Conservation (phyloP, 179 eudicot species). For the Silene noctiflora region DNA sequence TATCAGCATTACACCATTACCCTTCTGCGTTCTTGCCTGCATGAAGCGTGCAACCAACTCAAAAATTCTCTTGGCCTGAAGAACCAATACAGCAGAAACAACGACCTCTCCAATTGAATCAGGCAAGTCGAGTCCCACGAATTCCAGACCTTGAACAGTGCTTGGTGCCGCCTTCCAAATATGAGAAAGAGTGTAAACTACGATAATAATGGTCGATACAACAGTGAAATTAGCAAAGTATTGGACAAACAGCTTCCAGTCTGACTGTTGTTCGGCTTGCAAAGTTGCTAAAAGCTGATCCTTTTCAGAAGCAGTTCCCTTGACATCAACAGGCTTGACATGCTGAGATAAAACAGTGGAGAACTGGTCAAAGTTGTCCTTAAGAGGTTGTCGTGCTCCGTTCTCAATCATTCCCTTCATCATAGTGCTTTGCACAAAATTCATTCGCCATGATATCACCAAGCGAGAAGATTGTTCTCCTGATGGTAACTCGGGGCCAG, state of each 20-base stretch:
- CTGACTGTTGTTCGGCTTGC: conserved; percentile 66
- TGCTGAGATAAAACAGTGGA: conserved; percentile 43
- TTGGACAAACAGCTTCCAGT: conserved; percentile 72
- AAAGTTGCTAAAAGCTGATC: conserved; percentile 75
- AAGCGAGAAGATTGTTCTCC: conserved; percentile 68
- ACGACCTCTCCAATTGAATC: conserved; percentile 91
- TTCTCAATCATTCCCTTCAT: conserved; percentile 90
- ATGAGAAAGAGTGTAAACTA: conserved; percentile 58
- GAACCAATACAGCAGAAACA: conserved; percentile 72
- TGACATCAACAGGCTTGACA: conserved; percentile 56
- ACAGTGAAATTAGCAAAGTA: conserved; percentile 82
- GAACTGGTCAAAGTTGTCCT: conserved; percentile 68
- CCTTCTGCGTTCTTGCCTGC: conserved; percentile 88
- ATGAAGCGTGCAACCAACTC: conserved; percentile 75
- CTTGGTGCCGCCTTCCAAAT: conserved; percentile 61
- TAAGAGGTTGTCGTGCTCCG: conserved; percentile 80
- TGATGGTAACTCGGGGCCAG: conserved; percentile 85
- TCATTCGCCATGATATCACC: conserved; percentile 70
- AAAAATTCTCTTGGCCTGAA: conserved; percentile 65
- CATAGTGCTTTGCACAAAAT: conserved; percentile 89
- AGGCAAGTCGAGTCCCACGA: conserved; percentile 91
- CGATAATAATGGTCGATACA: conserved; percentile 55
- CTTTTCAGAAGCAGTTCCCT: conserved; percentile 56
- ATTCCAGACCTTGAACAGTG: conserved; percentile 82
- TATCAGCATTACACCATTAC: conserved; percentile 31